Base-by-base conservation (phyloP, 2,329 filamentous ascomycete genomes). In the Ophiosphaerella narmari region DNA sequence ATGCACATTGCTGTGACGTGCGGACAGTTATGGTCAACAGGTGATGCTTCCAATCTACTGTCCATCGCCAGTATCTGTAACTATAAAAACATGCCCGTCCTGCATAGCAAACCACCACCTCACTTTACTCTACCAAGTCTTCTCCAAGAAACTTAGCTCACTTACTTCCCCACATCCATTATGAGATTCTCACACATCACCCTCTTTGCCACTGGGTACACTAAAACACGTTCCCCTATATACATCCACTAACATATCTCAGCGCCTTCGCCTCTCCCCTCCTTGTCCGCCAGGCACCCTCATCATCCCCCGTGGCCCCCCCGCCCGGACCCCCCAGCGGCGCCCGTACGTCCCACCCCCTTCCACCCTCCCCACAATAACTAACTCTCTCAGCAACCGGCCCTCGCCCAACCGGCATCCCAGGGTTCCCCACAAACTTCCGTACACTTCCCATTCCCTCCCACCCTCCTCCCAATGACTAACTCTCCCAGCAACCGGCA, bases 241-340 rank as follows among this genome's bases (percentile, higher is more conserved):
- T 9, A 29, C 3, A 24, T 8, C n/a, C 8, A 38, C 48, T 52
- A 37, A 55, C 40, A 47, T 7, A 32, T 33, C 5, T 26, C 46
- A 58, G 55, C 39, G 52, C 49, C 41, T 7, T 58, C n/a, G 52
- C 55, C 26, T 46, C 55, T 11, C 55, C 55, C 21, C 16, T 58
- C 26, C 14, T 50, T 11, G 41, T 49, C 18, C 52, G 39, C 14
- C 52, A 55, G 35, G 43, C 16, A 18, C 16, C 16, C 16, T 18
- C 16, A 18, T 18, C 16, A 18, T 18, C 16, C 16, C 16, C 16
- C 16, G 16, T 18, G 16, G 16, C 2, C 16, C 16, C 16, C 16
- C 16, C 16, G 3, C 2, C 18, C 23, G 18, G 18, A 21, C 26
- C 29, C 21, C 36, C 43, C 29, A 36, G 40, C 21, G 32, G 38